Conservation (phyloP, 2,329 filamentous ascomycete species). For the Cladosporium sp. region DNA sequence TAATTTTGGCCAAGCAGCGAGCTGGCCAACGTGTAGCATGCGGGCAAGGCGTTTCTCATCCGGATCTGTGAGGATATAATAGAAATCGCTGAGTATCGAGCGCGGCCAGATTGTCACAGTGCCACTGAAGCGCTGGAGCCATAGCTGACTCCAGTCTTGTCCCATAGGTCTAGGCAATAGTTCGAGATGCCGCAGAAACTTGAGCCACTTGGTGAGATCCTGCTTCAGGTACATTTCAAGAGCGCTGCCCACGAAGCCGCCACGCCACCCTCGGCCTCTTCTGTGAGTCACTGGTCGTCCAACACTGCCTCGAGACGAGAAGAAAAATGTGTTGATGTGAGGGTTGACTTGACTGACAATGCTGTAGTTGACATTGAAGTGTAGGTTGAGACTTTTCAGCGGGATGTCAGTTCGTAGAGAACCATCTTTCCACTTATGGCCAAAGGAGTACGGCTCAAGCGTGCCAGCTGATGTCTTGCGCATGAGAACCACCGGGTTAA, state of each 20-base stretch:
- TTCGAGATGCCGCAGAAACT: conserved; percentile 88
- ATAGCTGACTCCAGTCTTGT: conserved; percentile 96
- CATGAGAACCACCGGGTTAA: conserved; percentile 94
- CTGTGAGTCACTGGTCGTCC: conserved; percentile 93
- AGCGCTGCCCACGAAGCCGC: conserved; percentile 89
- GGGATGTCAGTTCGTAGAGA: conserved; percentile 93
- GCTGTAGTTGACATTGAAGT: conserved; percentile 98
- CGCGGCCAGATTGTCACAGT: conserved; percentile 97
- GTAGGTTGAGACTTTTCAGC: conserved; percentile 86
- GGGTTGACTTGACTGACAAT: conserved; percentile 89
- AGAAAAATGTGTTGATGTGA: conserved; percentile 98
- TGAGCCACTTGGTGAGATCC: conserved; percentile 96
- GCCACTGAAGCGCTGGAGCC: conserved; percentile 91
- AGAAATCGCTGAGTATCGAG: conserved; percentile 74
- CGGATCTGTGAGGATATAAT: conserved; percentile 82
- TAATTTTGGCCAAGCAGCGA: conserved; percentile 85
- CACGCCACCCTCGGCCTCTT: conserved; percentile 89
- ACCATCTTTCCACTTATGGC: conserved; percentile 99
- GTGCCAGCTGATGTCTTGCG: conserved; percentile 76
- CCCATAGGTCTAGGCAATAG: conserved; percentile 85
- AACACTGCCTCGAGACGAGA: conserved; percentile 87
- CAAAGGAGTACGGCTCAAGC: conserved; percentile 88
- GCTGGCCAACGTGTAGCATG: conserved; percentile 89
- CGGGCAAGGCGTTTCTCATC: conserved; percentile 70
- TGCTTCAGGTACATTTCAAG: conserved; percentile 94